Conservation (phyloP, 2,329 filamentous ascomycete genomes). For the Cladosporium sp. region DNA sequence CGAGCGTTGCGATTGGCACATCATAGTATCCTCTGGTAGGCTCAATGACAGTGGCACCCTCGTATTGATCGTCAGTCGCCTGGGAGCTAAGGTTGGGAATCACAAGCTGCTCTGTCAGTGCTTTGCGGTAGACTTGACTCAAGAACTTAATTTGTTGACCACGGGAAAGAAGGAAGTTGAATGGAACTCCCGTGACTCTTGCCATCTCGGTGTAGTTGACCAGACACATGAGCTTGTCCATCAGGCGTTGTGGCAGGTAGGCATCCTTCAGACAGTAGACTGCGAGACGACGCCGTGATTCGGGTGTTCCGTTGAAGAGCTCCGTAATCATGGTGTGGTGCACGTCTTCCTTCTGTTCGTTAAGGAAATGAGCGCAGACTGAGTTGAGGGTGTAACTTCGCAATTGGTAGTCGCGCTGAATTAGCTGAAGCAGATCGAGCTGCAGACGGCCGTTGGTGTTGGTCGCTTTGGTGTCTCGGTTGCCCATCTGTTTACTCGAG, state of each 20-base stretch:
- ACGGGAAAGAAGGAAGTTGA: conserved; percentile 87
- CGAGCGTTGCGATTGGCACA: conserved; percentile 90
- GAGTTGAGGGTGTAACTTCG: conserved; percentile 97
- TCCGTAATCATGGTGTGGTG: conserved; percentile 99
- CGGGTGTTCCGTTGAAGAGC: conserved; percentile 91
- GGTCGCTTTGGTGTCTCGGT: conserved; percentile 87
- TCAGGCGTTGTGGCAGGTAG: conserved; percentile 86
- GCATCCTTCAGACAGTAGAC: conserved; percentile 98
- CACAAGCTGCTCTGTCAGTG: conserved; percentile 86
- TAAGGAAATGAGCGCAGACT: conserved; percentile 89
- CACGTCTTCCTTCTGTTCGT: conserved; percentile 98
- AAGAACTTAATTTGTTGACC: conserved; percentile 98
- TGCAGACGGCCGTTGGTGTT: conserved; percentile 94
- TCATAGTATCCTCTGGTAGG: conserved; percentile 91
- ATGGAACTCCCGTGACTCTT: conserved; percentile 96
- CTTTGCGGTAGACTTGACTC: conserved; percentile 94
- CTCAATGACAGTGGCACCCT: conserved; percentile 97
- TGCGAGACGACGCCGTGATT: conserved; percentile 85
- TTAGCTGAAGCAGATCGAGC: conserved; percentile 87
- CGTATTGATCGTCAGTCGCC: conserved; percentile 80
- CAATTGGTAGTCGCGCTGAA: conserved; percentile 92
- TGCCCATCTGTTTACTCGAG: conserved; percentile 98
- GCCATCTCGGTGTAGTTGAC: conserved; percentile 99
- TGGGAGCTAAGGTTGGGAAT: conserved; percentile 82
- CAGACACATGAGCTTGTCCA: conserved; percentile 98